phyloP scores from a whole-genome alignment of 495 filamentous ascomycete genomes.

The Aspergillus wentii region DNA sequence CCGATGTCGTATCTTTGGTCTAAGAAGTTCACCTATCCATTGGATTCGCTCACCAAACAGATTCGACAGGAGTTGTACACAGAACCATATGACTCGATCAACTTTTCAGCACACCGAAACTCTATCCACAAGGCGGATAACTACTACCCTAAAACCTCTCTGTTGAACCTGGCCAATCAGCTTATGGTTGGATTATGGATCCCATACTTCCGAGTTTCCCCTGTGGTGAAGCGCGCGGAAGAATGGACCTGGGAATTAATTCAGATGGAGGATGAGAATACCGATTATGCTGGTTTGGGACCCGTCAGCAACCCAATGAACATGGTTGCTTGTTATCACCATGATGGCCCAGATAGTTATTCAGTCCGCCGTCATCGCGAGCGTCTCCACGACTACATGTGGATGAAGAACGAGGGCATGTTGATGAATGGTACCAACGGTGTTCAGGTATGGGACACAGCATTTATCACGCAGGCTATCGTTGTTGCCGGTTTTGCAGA shows the following conservation, averaged over 20 bases:
- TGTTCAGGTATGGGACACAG: conserved; percentile 93
- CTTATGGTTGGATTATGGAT: conserved; percentile 72
- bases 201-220: conserved; percentile 60
- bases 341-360: conserved; percentile 72
- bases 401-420: conserved; percentile 91
- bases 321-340: conserved; percentile 72
- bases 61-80: conserved; percentile 83
- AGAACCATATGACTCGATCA: conserved; percentile 69
- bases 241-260: conserved; percentile 73
- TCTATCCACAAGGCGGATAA: conserved; percentile 76
- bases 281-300: conserved; percentile 78
- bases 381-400: conserved; percentile 78
- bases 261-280: conserved; percentile 86
- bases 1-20: conserved; percentile 91
- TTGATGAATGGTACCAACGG: conserved; percentile 94
- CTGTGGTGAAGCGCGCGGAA: conserved; percentile 61
- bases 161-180: conserved; percentile 73
- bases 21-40: conserved; percentile 64
- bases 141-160: conserved; percentile 85
- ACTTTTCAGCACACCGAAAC: conserved; percentile 75
- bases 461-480: conserved; percentile 79
- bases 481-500: conserved; percentile 73
- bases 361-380: conserved; percentile 76
- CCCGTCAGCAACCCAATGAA: conserved; percentile 92
- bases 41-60: conserved; percentile 63